Base-by-base conservation (phyloP, 345 rosid genomes). In the Arabidopsis arenosa region DNA sequence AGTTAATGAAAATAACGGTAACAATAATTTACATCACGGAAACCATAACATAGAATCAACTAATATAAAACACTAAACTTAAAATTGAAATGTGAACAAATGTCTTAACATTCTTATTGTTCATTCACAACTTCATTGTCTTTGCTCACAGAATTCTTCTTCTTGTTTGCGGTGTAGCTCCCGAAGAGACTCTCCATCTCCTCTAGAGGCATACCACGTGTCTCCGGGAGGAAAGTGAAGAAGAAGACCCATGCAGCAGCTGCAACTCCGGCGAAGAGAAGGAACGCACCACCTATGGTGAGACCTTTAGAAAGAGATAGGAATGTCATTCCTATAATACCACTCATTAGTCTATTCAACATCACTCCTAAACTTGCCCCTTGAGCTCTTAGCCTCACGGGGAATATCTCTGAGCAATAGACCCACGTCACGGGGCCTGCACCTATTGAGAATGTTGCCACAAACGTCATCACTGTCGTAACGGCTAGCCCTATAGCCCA, bases 381-480 rank as follows among this genome's bases (percentile, higher is more conserved):
- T 44, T 89, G 95, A 57, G 97, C 97, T 78, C 94, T 74, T 18
- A 91, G 70, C 78, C 82, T 83, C 39, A 79, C 41, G 0, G 92
- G 97, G 54, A 89, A 91, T 9, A 86, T 85, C 84, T 91, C 97
- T 0, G 90, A 78, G 5, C 88, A 79, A 79, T 89, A 91, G n/a
- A 91, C 97, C 93, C 92, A 89, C 0, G 95, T 86, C 9, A 89
- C 85, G 0, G 95, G 91, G 10, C 95, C 91, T 7, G 86, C 86
- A 80, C 91, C 93, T 57, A 91, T 82, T 14, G 93, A 89, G 66
- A 91, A 87, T 71, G 83, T 84, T 5, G 97, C 90, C 0, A 87
- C 86, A 30, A 73, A 80, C 0, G 80, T 81, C 49, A 93, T 86
- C 1, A 87, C 85, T 0, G 86, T 82, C n/a, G 86, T 80, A 10